These are phyloP conservation scores for Rutstroemia sp. DNA, from an alignment of 2,329 filamentous ascomycete genomes.

Conservation along the genomic window DNA sequence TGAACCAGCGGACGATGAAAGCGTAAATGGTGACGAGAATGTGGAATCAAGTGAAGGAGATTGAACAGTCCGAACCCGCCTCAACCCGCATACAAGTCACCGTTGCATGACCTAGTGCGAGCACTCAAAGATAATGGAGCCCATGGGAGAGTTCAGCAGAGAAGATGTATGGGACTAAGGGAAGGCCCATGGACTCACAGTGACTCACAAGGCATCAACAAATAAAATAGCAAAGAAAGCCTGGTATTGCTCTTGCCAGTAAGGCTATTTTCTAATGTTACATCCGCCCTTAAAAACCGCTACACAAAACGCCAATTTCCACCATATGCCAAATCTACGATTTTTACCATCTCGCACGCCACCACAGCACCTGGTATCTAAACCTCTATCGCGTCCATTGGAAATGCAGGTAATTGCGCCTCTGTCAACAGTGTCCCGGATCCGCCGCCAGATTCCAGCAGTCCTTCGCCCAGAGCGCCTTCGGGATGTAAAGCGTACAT, in stretches of 20 bases:
- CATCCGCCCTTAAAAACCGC: constrained; percentile 5
- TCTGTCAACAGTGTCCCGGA: not conserved
- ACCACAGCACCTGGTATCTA: constrained; percentile 5
- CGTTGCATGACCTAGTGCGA: no score
- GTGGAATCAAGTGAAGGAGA: not conserved
- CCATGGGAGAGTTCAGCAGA: no score
- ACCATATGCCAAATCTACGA: not conserved
- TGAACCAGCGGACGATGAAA: constrained; percentile 2
- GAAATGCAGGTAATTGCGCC: constrained; percentile 12
- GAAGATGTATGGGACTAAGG: no score
- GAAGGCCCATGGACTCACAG: no score
- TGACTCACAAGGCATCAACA: not conserved
- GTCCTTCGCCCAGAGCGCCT: constrained; percentile 42
- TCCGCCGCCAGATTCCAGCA: constrained; percentile 23
- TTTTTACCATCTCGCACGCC: not conserved
- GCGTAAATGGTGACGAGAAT: not conserved
- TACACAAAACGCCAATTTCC: constrained; percentile 10
- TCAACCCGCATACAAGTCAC: not conserved
- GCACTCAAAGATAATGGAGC: no score
- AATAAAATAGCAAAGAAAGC: not conserved
- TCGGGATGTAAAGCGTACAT: constrained; percentile 78
- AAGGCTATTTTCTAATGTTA: constrained; percentile 3
- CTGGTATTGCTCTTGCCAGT: not conserved
- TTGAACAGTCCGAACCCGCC: not conserved
- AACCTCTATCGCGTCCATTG: constrained; percentile 18